Evolutionary conservation across 139 green algal genomes (phyloP), one percentile per base, ranked within the genome.

Genomic region (Volvox reticuliferus): DNA sequence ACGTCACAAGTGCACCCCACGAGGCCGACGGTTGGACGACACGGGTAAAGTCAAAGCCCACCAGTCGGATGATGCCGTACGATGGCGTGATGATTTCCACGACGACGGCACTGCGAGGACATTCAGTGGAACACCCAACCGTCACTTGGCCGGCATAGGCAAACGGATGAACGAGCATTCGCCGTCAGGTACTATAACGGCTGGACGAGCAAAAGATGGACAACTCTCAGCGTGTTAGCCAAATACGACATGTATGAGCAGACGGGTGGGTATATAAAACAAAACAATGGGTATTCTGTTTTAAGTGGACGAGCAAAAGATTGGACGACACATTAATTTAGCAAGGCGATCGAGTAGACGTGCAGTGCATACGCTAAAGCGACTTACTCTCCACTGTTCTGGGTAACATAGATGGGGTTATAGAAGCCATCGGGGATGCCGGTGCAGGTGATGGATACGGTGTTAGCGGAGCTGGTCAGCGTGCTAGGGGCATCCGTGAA

Each of bases 41-140:
- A 12, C 19, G 32, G n/a, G 18, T 63, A 63, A 87, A 87, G 82
- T 87, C 82, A 62, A 87, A 55, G 30, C 62, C 82, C 61, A 77
- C 82, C 17, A 87, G 17, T 3, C 82, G 82, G 30, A 87, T 30
- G 82, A 87, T 33, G 62, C 82, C 82, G 30, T 50, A 62, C 9
- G 63, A 78, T 32, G 82, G 82, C 32, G 82, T 87, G 30, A 87
- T 87, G 82, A 87, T n/a, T 33, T 87, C 82, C 6, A 33, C 82
- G 2, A 87, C 24, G 17, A 22, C 82, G 20, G 62, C 18, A 9
- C 82, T 87, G 82, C 26, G 36, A 50, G 44, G 44, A 9, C 9
- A 55, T 9, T 5, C 44, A 55, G 5, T 9, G 44, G 5, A 55
- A 55, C 44, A 9, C 9, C 44, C 9, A 55, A 9, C n/a, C n/a